Evolutionary conservation across 371 early-diverging fungal genomes (phyloP), one percentile per base, ranked within the genome.

Genomic region (Syncephalastrum racemosum): DNA sequence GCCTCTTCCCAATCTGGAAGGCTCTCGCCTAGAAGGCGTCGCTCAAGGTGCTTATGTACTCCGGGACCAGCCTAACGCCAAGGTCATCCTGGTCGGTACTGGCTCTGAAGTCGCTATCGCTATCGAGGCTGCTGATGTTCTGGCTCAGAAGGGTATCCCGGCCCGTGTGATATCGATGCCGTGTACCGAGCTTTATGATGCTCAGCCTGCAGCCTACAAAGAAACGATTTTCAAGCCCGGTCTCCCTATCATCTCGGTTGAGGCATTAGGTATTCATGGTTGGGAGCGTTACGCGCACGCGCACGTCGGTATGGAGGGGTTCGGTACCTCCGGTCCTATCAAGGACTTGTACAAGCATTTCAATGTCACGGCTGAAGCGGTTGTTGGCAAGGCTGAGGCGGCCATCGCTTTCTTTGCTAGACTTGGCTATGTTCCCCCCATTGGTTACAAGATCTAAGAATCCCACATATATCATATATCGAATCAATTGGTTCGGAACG

Each of bases 101-200:
- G 99, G 99, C 16, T 94, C 98, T 23, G 99, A 99, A 73, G 90
- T 95, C n/a, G 83, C 73, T 40, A 80, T 98, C 46, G 85, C 88
- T 31, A 84, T 94, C 10, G 91, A 93, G 19, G 80, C 94, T 12
- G 90, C 91, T 48, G 79, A 88, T 59, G 53, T 71, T 27, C 79
- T 96, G 22, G 67, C 75, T 27, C 64, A 82, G 50, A 74, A 82
- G 4, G 60, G 60, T 42, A 65, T 87, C 67, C 53, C 60, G 4
- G 82, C 90, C 25, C 89, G 92, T 48, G 83, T 99, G 45, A 96
- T 99, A 15, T 99, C 99, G 45, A 86, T 98, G 82, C 95, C 97
- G 15, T 98, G 91, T 57, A 81, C 85, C 67, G 93, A 93, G 62
- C 72, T 97, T 41, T 99, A 97, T 64, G 93, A 94, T 50, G 86